A percentile compares a stretch with the other conserved stretches of the same genome.
These are phyloP conservation scores for Gossypium bickii DNA, from an alignment of 345 rosid genomes.

Conservation along the genomic window DNA sequence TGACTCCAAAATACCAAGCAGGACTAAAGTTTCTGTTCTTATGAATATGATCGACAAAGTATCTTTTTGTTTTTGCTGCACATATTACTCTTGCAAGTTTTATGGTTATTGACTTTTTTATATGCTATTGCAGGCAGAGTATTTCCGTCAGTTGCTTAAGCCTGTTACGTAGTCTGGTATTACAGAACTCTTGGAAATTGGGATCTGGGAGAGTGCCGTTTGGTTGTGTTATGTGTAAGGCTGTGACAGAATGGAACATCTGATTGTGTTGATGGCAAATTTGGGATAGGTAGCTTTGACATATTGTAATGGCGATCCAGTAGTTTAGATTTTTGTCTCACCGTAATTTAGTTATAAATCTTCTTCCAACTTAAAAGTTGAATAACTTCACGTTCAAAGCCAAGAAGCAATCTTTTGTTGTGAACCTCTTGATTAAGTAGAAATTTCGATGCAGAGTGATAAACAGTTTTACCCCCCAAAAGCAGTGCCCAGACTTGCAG, in stretches of 20 bases:
- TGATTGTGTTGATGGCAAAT: conserved; percentile 26
- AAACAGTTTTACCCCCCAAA: conserved; percentile 26
- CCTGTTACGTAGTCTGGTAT: conserved; percentile 85
- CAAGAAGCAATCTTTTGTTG: conserved; percentile 21
- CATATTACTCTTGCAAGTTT: not conserved
- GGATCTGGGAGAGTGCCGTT: conserved; percentile 36
- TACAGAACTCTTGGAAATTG: conserved; percentile 19
- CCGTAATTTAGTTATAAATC: conserved; percentile 23
- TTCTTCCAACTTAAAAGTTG: conserved; percentile 24
- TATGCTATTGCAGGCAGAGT: conserved; percentile 69
- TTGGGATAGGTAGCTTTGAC: conserved; percentile 29
- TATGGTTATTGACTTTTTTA: conserved; percentile 3
- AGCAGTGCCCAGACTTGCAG: conserved; percentile 35
- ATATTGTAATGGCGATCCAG: conserved; percentile 32
- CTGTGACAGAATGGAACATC: conserved; percentile 25
- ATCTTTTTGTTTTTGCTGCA: not conserved
- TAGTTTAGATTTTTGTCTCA: conserved; percentile 31
- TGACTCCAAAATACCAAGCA: not conserved
- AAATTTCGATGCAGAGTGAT: conserved; percentile 50
- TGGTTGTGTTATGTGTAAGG: conserved; percentile 36
- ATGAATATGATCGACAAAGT: not conserved
- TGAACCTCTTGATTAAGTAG: conserved; percentile 19
- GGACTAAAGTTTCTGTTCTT: not conserved
- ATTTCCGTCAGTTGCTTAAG: conserved; percentile 94
- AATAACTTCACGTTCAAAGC: conserved; percentile 26